Percentiles rank a stretch among this genome's conserved stretches.
Evolutionary conservation across 495 filamentous ascomycete species (phyloP).

Genomic region (Choiromyces venosus): DNA sequence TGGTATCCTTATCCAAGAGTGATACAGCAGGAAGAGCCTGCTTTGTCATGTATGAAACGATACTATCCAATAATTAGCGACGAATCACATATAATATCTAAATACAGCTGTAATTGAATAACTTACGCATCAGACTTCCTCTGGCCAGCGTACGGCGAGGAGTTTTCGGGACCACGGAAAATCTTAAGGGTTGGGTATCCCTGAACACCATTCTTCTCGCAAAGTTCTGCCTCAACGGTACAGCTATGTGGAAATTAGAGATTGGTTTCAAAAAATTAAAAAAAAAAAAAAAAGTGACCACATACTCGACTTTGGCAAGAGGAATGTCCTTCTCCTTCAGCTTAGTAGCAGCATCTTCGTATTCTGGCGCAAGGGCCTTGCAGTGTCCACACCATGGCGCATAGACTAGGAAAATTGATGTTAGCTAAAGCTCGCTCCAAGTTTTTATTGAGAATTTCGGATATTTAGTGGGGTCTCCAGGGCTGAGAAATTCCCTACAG

Average conservation of each 20-base stretch:
- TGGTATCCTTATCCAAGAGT: constrained; percentile 64
- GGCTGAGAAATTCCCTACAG: not conserved
- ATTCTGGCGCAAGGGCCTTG: constrained; percentile 78
- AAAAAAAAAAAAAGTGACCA: not conserved
- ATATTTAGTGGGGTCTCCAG: not conserved
- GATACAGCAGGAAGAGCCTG: constrained; percentile 94
- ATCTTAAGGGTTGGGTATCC: constrained; percentile 98
- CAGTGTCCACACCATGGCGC: constrained; percentile 75
- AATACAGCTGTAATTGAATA: not conserved
- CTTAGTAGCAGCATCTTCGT: constrained; percentile 84
- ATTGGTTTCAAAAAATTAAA: not conserved
- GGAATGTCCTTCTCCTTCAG: constrained; percentile 93
- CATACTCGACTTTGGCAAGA: constrained; percentile 76
- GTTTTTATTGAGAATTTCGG: not conserved
- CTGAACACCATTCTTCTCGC: constrained; percentile 81
- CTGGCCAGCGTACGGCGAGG: constrained; percentile 76
- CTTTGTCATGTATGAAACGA: constrained; percentile 99
- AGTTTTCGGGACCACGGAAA: constrained; percentile 87
- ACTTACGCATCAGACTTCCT: constrained; percentile 86
- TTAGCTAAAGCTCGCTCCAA: constrained; percentile 17
- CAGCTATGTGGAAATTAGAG: constrained; percentile 49
- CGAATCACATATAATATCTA: not conserved
- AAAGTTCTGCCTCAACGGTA: constrained; percentile 88
- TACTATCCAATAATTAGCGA: constrained; percentile 48
- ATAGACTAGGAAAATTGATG: constrained; percentile 51